phyloP scores from a whole-genome alignment of 1,284 basidiomycete genomes.

The Leccinum griseonigrum region DNA sequence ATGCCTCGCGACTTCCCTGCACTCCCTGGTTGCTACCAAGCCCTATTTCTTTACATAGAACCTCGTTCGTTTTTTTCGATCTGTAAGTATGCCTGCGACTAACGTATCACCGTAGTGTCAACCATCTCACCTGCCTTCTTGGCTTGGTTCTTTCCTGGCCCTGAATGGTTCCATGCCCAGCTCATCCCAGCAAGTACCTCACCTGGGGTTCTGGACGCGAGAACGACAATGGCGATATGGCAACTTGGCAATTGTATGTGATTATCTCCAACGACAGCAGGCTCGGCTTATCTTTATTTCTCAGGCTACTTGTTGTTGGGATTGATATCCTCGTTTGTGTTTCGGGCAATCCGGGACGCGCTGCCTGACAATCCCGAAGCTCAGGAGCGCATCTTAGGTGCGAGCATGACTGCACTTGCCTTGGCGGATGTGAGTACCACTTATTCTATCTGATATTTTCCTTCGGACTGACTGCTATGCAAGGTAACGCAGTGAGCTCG shows the following conservation, averaged over 20 bases:
- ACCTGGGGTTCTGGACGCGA: constrained; percentile 42
- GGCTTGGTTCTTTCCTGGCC: constrained; percentile 60
- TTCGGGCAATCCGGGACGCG: constrained; percentile 65
- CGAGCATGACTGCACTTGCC: constrained; percentile 61
- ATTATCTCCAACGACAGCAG: not conserved
- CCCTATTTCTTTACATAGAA: constrained; percentile 69
- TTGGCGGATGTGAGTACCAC: constrained; percentile 65
- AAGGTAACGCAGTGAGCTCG: constrained; percentile 56
- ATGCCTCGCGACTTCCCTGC: constrained; percentile 48
- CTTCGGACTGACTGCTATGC: constrained; percentile 1
- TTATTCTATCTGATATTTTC: not conserved
- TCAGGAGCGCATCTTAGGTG: constrained; percentile 70
- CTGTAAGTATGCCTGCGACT: not conserved
- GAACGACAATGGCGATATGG: constrained; percentile 66
- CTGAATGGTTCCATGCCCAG: constrained; percentile 69
- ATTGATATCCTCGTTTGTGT: constrained; percentile 65
- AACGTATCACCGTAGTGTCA: constrained; percentile 41
- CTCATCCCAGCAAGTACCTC: constrained; percentile 52
- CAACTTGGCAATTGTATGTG: constrained; percentile 68
- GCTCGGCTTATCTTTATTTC: not conserved
- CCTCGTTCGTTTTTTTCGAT: constrained; percentile 47
- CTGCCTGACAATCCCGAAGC: constrained; percentile 56
- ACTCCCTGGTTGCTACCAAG: constrained; percentile 63
- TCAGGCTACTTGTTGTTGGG: constrained; percentile 69
- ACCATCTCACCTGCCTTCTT: constrained; percentile 58